Base-by-base conservation (phyloP, 306 rosid genomes). In the Delonix regia region DNA sequence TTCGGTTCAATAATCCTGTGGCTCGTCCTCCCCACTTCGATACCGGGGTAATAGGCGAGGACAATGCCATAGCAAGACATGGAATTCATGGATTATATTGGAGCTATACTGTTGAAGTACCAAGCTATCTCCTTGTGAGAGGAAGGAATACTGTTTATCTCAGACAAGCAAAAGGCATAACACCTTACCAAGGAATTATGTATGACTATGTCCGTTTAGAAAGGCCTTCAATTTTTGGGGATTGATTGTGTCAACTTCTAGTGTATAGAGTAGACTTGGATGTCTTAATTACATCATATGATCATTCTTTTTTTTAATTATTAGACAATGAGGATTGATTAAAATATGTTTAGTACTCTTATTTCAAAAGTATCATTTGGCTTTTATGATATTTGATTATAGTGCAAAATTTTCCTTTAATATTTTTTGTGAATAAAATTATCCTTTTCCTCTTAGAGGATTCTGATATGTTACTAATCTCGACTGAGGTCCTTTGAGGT, bases 31-130 rank as follows among this genome's bases (percentile, higher is more conserved):
- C 75, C 13, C 74, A 49, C 33, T 86, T 81, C 19, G 14, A 71
- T 1, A 89, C 90, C 0, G 88, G 90, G 21, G 3, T 38, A 30
- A 85, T 88, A 6, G 97, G 97, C 3, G 30, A 6, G 55, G 93
- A 92, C 78, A 92, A 86, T 11, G 85, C 92, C 0, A 77, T 92
- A 30, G 94, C 97, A 12, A 86, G 97, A 61, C 97, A 92, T 75
- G 94, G 94, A 4, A 89, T 92, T 14, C 91, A 92, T 75, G 97
- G 97, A 8, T 52, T 89, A 63, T 81, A 88, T 44, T 62, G 91
- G 90, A 62, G 78, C 38, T 89, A 82, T 77, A 85, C 63, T 55
- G 13, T 85, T 13, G 36, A 79, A 27, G 78, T 90, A 3, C 52
- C 78, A 9, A 82, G 87, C 24, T 0, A 63, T 67, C 44, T 60